phyloP scores from a whole-genome alignment of 805 yeast genomes.

The Barnettozyma salicaria region DNA sequence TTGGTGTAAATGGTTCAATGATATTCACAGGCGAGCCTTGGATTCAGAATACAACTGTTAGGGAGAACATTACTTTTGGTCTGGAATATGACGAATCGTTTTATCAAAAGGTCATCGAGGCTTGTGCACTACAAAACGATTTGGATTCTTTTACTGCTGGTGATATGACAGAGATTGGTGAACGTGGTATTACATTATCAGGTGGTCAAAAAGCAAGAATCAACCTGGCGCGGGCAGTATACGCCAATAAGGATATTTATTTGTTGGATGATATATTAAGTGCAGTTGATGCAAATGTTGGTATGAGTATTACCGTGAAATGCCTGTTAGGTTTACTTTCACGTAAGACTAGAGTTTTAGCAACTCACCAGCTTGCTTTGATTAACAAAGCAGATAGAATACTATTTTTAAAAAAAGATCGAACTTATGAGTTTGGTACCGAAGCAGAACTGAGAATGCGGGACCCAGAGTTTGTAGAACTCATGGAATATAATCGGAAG shows the following conservation, averaged over 20 bases:
- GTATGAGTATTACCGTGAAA: slow-evolving; percentile 61
- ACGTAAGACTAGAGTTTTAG: slow-evolving; percentile 60
- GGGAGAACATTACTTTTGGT: slow-evolving; percentile 70
- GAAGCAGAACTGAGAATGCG: slow-evolving; percentile 41
- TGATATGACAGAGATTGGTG: slow-evolving; percentile 75
- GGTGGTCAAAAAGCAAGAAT: slow-evolving; percentile 70
- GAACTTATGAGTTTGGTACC: slow-evolving; percentile 58
- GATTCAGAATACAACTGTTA: slow-evolving; percentile 74
- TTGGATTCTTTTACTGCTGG: slow-evolving; percentile 63
- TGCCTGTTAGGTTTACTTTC: slow-evolving; percentile 55
- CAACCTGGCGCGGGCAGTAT: slow-evolving; percentile 64
- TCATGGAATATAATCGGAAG: slow-evolving; percentile 35
- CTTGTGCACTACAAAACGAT: slow-evolving; percentile 61
- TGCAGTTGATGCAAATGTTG: slow-evolving; percentile 74
- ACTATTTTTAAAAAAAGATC: slow-evolving; percentile 55
- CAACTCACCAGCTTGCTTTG: slow-evolving; percentile 75
- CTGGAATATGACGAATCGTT: slow-evolving; percentile 40
- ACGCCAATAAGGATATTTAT: slow-evolving; percentile 52
- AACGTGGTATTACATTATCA: slow-evolving; percentile 73
- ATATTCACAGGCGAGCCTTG: slow-evolving; percentile 63
- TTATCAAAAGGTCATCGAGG: slow-evolving; percentile 49
- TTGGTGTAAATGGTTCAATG: slow-evolving; percentile 47
- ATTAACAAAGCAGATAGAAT: slow-evolving; percentile 62
- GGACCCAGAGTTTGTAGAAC: slow-evolving; percentile 41
- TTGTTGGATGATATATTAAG: slow-evolving; percentile 60